These are phyloP conservation scores for Eremochloa ophiuroides DNA, from an alignment of 176 grass and related monocot species.

Conservation along the genomic window DNA sequence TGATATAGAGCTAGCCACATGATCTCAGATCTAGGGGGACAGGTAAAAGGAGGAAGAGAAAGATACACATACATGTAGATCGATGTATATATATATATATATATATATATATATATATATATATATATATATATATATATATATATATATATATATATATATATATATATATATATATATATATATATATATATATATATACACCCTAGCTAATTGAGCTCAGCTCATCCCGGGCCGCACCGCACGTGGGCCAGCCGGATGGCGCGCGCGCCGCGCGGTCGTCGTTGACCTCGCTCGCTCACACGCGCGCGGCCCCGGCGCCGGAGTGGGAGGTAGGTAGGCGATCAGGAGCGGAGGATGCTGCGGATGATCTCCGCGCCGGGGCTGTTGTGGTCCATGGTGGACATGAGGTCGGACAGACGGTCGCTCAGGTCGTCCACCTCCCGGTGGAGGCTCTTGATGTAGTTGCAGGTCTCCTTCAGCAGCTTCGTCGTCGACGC, in stretches of 20 bases:
- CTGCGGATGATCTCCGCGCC: conserved; percentile 84
- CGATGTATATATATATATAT: no score
- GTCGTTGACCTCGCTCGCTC: not conserved
- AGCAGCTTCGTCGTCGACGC: conserved; percentile 81
- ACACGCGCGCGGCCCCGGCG: not conserved
- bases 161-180: no score
- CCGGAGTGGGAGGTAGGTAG: not conserved
- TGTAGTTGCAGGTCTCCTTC: conserved; percentile 94
- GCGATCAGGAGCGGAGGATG: conserved; percentile 70
- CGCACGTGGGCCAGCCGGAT: conserved; percentile 13
- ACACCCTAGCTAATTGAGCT: conserved; percentile 48
- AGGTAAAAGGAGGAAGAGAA: not conserved
- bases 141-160: no score
- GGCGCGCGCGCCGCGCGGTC: no score
- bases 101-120: no score
- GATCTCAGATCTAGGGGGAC: conserved; percentile 40
- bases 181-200: conserved; percentile 12
- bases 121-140: no score
- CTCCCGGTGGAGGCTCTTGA: conserved; percentile 91
- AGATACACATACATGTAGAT: conserved; percentile 27
- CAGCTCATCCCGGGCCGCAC: not conserved
- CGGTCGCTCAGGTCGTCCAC: conserved; percentile 94
- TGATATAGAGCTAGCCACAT: not conserved
- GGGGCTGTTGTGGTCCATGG: conserved; percentile 76
- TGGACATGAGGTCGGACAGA: conserved; percentile 70